Base-by-base conservation (phyloP, 306 rosid genomes). In the Neltuma alba region DNA sequence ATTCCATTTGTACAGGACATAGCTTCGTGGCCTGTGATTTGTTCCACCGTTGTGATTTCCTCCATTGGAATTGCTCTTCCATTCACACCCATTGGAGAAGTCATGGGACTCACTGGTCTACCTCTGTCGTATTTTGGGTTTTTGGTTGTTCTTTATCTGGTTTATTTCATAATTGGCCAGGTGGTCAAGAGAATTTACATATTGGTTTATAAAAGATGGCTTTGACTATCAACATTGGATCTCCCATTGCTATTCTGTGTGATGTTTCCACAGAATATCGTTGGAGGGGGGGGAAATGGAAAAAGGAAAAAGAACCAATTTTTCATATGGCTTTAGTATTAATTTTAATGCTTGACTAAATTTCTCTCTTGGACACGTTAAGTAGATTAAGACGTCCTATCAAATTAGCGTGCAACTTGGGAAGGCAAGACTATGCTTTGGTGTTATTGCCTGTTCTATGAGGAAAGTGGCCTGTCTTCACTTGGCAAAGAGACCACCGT, bases 21-120 rank as follows among this genome's bases (percentile, higher is more conserved):
- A 54, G 94, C 96, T 15, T 88, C 97, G 33, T 91, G 94, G 97
- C 97, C 97, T n/a, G 88, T 93, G 71, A 85, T 91, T 64, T 89
- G 86, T 75, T 91, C 97, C 2, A 89, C 96, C 1, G 76, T 91
- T 58, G n/a, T 86, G 58, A 68, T 91, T 64, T 91, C 96, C 31
- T 77, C 89, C 25, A 68, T 86, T 21, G 90, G 92, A 57, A 89
- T 89, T 14, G 81, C 87, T 40, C 72, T 89, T 30, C 80, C 88
- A 0, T 87, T 80, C 79, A 80, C 90, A 2, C 86, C 89, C 9
- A 69, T 86, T 1, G 90, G 92, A 27, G 2, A 11, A 3, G 75
- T 85, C 54, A 75, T 89, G 92, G 89, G 86, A 70, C 85, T 87
- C 9, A 70, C 80, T 10, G 1, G 10, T 76, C 79, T 89, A 33